These are phyloP conservation scores for Syzygium aqueum DNA, from an alignment of 345 rosid species.

Conservation along the genomic window DNA sequence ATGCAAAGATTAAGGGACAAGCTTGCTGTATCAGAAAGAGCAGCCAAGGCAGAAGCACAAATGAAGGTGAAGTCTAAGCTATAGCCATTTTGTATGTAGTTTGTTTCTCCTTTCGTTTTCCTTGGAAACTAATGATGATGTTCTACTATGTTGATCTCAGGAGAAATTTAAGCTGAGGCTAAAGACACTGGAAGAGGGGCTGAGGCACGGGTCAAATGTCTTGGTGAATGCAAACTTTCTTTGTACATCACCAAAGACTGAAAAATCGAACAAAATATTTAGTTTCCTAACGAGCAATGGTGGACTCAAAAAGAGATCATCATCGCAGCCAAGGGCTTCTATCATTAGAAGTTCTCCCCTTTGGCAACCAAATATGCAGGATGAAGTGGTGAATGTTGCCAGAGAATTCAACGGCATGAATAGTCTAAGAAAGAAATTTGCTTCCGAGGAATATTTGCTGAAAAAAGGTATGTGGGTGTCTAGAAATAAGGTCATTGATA, in stretches of 20 bases:
- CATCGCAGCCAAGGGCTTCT: constrained; percentile 61
- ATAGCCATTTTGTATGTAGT: neutral
- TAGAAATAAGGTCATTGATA: constrained; percentile 40
- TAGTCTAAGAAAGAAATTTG: constrained; percentile 18
- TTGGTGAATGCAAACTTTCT: constrained; percentile 7
- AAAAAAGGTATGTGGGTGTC: constrained; percentile 47
- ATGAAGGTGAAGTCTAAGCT: constrained; percentile 46
- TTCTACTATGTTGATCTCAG: constrained; percentile 21
- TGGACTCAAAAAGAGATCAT: constrained; percentile 58
- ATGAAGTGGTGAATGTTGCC: neutral
- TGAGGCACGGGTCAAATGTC: constrained; percentile 28
- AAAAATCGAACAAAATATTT: constrained; percentile 50
- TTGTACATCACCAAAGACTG: constrained; percentile 30
- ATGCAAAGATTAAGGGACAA: constrained; percentile 80
- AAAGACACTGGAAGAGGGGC: constrained; percentile 68
- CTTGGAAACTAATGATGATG: neutral
- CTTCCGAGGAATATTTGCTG: constrained; percentile 20
- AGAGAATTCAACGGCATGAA: neutral
- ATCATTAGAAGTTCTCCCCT: constrained; percentile 26
- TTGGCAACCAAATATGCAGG: constrained; percentile 29
- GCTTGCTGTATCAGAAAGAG: constrained; percentile 65
- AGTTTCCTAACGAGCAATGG: constrained; percentile 58
- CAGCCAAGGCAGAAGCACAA: constrained; percentile 87
- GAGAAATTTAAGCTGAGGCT: constrained; percentile 74
- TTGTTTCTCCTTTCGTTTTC: neutral